phyloP scores from a whole-genome alignment of 2,329 filamentous ascomycete genomes.

The Celoporthe dispersa region DNA sequence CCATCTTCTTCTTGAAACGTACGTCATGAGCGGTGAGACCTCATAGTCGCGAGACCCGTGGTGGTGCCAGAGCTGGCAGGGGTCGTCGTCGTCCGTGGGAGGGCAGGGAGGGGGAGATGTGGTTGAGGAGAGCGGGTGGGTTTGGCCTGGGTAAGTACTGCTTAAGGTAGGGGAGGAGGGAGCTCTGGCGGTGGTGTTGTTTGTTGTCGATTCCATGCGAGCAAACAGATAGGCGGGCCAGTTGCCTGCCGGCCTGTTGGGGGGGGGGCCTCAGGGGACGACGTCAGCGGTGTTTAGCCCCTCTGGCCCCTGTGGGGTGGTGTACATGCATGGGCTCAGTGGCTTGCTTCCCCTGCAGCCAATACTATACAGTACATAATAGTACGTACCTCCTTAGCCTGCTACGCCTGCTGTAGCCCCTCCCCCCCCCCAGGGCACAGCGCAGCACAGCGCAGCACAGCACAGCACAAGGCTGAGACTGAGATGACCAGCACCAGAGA shows the following conservation, averaged over 20 bases:
- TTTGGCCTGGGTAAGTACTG: neutral
- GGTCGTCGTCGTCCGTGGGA: neutral
- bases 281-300: conserved; percentile 25
- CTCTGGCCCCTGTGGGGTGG: neutral
- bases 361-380: neutral
- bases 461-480: neutral
- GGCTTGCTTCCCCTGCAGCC: conserved; percentile 9
- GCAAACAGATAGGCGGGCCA: neutral
- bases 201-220: neutral
- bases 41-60: conserved; percentile 24
- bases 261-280: conserved; percentile 3
- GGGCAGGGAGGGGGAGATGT: too few species aligned
- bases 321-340: neutral
- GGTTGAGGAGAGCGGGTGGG: neutral
- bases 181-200: conserved; percentile 11
- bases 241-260: conserved; percentile 4
- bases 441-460: neutral
- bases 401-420: neutral
- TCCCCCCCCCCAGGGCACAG: too few species aligned
- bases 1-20: conserved; percentile 54
- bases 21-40: conserved; percentile 26
- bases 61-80: neutral
- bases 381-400: neutral
- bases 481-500: neutral
- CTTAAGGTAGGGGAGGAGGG: neutral